Evolutionary conservation across 805 yeast species (phyloP).

Genomic region (Middelhovenomyces tepae): DNA sequence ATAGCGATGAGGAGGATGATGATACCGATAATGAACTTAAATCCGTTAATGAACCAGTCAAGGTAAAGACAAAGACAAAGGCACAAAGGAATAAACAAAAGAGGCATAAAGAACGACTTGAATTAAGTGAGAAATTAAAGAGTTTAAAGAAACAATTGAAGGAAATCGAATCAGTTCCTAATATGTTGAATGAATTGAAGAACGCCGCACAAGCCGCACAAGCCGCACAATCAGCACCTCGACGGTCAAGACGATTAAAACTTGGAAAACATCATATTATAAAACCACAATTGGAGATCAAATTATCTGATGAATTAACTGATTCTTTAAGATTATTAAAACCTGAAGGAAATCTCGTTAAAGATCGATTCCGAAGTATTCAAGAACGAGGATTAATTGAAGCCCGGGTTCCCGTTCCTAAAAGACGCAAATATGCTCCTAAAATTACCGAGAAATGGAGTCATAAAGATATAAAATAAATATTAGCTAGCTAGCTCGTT

Average conservation of each 20-base stretch:
- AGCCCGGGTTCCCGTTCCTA: constrained; percentile 62
- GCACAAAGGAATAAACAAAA: constrained; percentile 65
- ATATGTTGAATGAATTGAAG: constrained; percentile 17
- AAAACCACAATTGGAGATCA: constrained; percentile 54
- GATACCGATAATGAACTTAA: constrained; percentile 27
- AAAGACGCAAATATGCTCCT: constrained; percentile 57
- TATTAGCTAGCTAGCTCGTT: too few relatives aligned
- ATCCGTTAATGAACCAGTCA: constrained; percentile 66
- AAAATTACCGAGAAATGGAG: constrained; percentile 89
- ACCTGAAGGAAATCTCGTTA: constrained; percentile 83
- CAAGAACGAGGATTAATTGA: constrained; percentile 86
- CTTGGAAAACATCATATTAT: constrained; percentile 40
- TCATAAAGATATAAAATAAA: constrained; percentile 69
- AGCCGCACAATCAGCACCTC: constrained; percentile 26
- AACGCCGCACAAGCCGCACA: constrained; percentile 11
- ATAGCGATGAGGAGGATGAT: constrained; percentile 26
- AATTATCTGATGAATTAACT: constrained; percentile 79
- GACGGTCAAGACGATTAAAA: constrained; percentile 28
- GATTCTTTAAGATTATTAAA: constrained; percentile 75
- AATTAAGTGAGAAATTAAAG: constrained; percentile 48
- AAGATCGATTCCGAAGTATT: constrained; percentile 70
- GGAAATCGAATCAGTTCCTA: constrained; percentile 44
- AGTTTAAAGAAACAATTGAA: constrained; percentile 50
- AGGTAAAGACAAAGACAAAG: constrained; percentile 63
- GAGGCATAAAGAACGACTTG: constrained; percentile 44